Conservation (phyloP, 305 asterid species). For the Rubia balearica region DNA sequence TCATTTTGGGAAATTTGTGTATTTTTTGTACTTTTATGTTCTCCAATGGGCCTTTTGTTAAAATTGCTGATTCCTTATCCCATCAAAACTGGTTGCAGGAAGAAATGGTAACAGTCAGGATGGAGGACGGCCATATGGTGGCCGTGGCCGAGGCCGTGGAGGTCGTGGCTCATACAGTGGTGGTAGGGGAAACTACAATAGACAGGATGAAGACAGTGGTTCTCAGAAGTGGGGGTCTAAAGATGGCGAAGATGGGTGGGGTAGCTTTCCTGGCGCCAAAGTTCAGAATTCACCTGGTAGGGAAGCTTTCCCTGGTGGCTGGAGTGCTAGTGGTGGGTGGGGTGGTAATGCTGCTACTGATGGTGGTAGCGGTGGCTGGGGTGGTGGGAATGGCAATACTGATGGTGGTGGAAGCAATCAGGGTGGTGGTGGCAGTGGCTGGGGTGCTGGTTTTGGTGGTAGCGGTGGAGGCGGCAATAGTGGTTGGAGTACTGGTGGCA, state of each 20-base stretch:
- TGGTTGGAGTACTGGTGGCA: slow-evolving; percentile 17
- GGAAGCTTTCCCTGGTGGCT: slow-evolving; percentile 39
- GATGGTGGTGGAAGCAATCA: slow-evolving; percentile 9
- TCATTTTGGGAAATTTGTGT: background rate
- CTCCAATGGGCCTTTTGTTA: background rate
- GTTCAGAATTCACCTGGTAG: slow-evolving; percentile 40
- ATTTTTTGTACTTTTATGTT: background rate
- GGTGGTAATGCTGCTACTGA: slow-evolving; percentile 15
- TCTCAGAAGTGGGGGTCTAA: slow-evolving; percentile 57
- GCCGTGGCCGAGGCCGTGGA: slow-evolving; percentile 48
- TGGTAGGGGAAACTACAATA: slow-evolving; percentile 30
- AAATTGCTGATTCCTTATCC: background rate
- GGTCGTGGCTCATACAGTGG: slow-evolving; percentile 41
- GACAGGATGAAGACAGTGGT: slow-evolving; percentile 47
- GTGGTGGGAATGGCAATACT: background rate
- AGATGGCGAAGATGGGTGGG: slow-evolving; percentile 53
- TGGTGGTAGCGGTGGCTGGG: slow-evolving; percentile 3
- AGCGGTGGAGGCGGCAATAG: slow-evolving; percentile 12
- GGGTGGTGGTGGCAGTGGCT: slow-evolving; percentile 25
- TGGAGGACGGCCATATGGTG: slow-evolving; percentile 61
- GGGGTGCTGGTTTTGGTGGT: slow-evolving; percentile 23
- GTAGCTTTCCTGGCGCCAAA: slow-evolving; percentile 43
- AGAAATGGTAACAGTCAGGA: slow-evolving; percentile 54
- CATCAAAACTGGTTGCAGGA: slow-evolving; percentile 33
- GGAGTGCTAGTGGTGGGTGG: slow-evolving; percentile 27